These are phyloP conservation scores for Nitzschia inconspicua DNA, from an alignment of 108 stramenopile genomes.

Conservation along the genomic window DNA sequence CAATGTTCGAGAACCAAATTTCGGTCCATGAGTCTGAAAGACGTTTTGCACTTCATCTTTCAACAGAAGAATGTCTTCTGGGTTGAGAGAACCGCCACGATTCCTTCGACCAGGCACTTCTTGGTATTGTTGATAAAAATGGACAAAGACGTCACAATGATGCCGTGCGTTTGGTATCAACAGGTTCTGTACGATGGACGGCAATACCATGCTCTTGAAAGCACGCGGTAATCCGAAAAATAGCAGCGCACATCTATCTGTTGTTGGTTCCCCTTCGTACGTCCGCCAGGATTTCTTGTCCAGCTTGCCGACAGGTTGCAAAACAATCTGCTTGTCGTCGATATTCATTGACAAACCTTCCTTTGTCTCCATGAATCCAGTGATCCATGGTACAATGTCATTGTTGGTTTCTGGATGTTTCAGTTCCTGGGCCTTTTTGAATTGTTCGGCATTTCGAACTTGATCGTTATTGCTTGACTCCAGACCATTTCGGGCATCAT, in stretches of 20 bases:
- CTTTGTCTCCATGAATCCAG: slow-evolving; percentile 17
- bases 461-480: neutral
- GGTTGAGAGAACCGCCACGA: slow-evolving; percentile 36
- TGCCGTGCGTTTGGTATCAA: slow-evolving; percentile 45
- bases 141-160: slow-evolving; percentile 56
- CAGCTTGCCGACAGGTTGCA: slow-evolving; percentile 30
- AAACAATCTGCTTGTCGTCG: neutral
- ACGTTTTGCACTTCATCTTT: slow-evolving; percentile 23
- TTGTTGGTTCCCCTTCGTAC: slow-evolving; percentile 1
- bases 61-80: slow-evolving; percentile 40
- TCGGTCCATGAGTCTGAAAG: slow-evolving; percentile 2
- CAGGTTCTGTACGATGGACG: slow-evolving; percentile 43
- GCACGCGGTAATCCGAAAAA: slow-evolving; percentile 54
- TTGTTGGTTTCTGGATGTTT: slow-evolving; percentile 19
- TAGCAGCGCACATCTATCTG: slow-evolving; percentile 28
- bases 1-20: neutral
- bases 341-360: neutral
- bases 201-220: slow-evolving; percentile 47
- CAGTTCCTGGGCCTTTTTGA: neutral
- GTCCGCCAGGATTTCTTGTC: slow-evolving; percentile 24
- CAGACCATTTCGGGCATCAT: slow-evolving; percentile 41
- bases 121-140: slow-evolving; percentile 29
- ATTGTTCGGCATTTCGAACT: slow-evolving; percentile 10
- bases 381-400: slow-evolving; percentile 52
- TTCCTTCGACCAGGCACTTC: slow-evolving; percentile 37